Conservation (phyloP, 106 monocot genomes). For the Narthecium ossifragum region DNA sequence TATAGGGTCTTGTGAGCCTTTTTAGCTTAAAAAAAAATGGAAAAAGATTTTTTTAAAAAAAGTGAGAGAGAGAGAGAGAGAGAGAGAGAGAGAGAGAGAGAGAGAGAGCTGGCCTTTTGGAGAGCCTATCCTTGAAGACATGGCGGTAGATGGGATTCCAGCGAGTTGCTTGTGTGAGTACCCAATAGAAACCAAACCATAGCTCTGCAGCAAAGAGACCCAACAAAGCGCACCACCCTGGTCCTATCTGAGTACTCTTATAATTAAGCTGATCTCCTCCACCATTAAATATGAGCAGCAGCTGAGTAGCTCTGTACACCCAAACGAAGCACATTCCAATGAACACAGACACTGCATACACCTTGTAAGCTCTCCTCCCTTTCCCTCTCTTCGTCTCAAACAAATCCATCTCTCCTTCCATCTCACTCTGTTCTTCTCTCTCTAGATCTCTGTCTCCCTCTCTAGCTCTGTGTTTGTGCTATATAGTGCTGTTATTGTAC, state of each 20-base stretch:
- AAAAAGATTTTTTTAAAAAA: too few species aligned
- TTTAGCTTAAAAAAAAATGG: too few species aligned
- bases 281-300: too few species aligned
- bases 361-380: slow-evolving; percentile 25
- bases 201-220: slow-evolving; percentile 30
- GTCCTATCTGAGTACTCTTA: neutral
- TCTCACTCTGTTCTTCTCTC: neutral
- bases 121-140: slow-evolving; percentile 33
- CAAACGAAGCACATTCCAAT: slow-evolving; percentile 20
- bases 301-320: slow-evolving; percentile 29
- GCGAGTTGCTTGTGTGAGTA: slow-evolving; percentile 27
- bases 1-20: too few species aligned
- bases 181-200: slow-evolving; percentile 51
- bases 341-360: slow-evolving; percentile 28
- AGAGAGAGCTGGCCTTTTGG: too few species aligned
- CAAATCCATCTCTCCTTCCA: neutral
- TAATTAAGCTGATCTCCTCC: too few species aligned
- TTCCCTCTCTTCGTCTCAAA: slow-evolving; percentile 11
- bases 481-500: too few species aligned
- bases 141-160: slow-evolving; percentile 30
- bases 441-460: too few species aligned
- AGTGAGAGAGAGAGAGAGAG: too few species aligned
- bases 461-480: too few species aligned
- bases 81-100: too few species aligned
- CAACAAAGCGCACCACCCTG: slow-evolving; percentile 29